Percentiles rank a stretch among this genome's conserved stretches.
Evolutionary conservation across 495 filamentous ascomycete species (phyloP).

Genomic region (Cercophora sp.): DNA sequence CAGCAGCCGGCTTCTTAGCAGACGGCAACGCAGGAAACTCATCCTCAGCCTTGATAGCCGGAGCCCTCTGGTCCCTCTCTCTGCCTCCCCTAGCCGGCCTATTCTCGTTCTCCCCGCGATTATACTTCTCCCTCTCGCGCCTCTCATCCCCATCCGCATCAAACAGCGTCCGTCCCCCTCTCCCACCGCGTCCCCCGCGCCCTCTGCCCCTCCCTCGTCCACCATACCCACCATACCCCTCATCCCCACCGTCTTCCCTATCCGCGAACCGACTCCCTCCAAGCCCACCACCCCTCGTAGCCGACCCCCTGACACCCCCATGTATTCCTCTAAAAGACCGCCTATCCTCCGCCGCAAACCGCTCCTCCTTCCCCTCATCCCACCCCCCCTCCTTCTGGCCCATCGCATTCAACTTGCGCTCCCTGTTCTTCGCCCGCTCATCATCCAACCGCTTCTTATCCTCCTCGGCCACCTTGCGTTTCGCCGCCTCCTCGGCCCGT

Average conservation of each 20-base stretch:
- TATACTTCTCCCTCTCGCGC: no score
- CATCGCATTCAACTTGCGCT: constrained; percentile 46
- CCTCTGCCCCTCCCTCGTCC: constrained; percentile 26
- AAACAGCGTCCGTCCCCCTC: constrained; percentile 16
- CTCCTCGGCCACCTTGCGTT: constrained; percentile 36
- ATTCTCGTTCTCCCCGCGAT: not conserved
- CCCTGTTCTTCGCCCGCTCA: constrained; percentile 44
- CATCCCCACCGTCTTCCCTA: constrained; percentile 20
- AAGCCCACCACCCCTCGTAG: constrained; percentile 21
- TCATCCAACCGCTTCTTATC: constrained; percentile 45
- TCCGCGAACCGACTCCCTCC: constrained; percentile 34
- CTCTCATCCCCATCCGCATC: constrained; percentile 14
- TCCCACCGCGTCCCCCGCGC: constrained; percentile 24
- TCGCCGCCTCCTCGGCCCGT: constrained; percentile 42
- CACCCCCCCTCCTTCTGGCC: constrained; percentile 42
- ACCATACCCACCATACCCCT: constrained; percentile 25
- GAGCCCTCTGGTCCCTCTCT: constrained; percentile 16
- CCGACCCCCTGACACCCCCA: constrained; percentile 37
- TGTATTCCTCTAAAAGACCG: constrained; percentile 37
- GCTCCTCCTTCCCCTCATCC: constrained; percentile 43
- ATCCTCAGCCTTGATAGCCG: no score
- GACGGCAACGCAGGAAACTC: constrained; percentile 44
- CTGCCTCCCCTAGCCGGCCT: constrained; percentile 12
- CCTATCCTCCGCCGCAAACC: constrained; percentile 27
- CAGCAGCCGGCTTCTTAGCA: not conserved